phyloP scores from a whole-genome alignment of 768 basidiomycete genomes.

The Chalciporus chontae region DNA sequence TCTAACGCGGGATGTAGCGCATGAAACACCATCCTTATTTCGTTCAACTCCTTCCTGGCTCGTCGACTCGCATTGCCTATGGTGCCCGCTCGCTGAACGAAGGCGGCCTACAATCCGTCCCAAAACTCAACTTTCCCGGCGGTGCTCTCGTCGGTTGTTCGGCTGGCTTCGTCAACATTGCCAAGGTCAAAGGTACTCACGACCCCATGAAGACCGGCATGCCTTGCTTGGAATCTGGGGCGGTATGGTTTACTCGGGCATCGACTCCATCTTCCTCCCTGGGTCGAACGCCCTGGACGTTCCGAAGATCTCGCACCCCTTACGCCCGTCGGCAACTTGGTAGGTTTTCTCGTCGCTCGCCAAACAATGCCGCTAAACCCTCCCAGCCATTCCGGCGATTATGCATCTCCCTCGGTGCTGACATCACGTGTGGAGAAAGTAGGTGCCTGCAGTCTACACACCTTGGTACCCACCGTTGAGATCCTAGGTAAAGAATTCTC shows the following conservation, averaged over 20 bases:
- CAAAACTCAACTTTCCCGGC: conserved; percentile 84
- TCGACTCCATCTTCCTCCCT: conserved; percentile 81
- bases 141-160: conserved; percentile 94
- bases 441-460: conserved; percentile 23
- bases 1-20: conserved; percentile 39
- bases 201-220: conserved; percentile 99
- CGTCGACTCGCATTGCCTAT: conserved; percentile 78
- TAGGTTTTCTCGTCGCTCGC: conserved; percentile 25
- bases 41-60: conserved; percentile 69
- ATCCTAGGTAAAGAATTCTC: conserved; percentile 67
- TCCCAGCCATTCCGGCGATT: conserved; percentile 86
- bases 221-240: conserved; percentile 77
- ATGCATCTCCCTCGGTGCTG: conserved; percentile 82
- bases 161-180: conserved; percentile 93
- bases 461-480: conserved; percentile 80
- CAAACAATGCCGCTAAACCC: not conserved
- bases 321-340: conserved; percentile 94
- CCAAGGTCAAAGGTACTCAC: conserved; percentile 98
- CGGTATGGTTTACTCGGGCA: conserved; percentile 83
- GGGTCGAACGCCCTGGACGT: conserved; percentile 91
- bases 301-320: conserved; percentile 74
- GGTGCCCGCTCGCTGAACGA: conserved; percentile 89
- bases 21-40: conserved; percentile 98
- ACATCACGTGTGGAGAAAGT: conserved; percentile 96
- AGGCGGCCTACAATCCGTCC: conserved; percentile 90